Evolutionary conservation across 1,284 basidiomycete species (phyloP).

Genomic region (Ustilago bromivora): DNA sequence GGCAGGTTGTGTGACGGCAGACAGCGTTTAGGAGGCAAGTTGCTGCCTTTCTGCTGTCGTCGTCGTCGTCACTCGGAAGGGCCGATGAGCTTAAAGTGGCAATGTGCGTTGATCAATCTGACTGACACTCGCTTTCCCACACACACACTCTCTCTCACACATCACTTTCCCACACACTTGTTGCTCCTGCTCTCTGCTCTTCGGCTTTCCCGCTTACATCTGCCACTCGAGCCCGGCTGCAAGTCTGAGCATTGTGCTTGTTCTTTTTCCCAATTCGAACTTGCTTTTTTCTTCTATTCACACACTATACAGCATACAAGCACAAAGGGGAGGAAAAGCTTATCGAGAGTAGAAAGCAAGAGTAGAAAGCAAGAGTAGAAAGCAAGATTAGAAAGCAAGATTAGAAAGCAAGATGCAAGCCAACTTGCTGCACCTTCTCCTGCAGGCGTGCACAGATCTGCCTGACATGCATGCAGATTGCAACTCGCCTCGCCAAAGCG

Average conservation of each 20-base stretch:
- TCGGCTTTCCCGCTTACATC: background rate
- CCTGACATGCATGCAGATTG: conserved; percentile 27
- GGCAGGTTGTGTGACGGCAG: background rate
- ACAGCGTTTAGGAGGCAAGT: too few species aligned
- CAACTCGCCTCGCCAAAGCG: conserved; percentile 6
- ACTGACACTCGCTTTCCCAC: background rate
- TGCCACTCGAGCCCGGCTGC: background rate
- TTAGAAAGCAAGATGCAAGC: conserved; percentile 3
- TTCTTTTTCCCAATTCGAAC: too few species aligned
- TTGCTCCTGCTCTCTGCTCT: background rate
- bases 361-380: too few species aligned
- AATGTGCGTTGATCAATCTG: background rate
- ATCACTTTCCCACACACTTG: background rate
- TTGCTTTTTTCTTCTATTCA: background rate
- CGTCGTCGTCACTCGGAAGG: conserved; percentile 1
- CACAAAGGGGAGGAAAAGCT: conserved; percentile 5
- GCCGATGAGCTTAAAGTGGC: conserved; percentile 4
- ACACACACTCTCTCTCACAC: background rate
- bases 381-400: too few species aligned
- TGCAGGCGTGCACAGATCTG: conserved; percentile 51
- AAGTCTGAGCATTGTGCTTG: background rate
- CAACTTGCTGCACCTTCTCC: conserved; percentile 16
- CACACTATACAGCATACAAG: background rate
- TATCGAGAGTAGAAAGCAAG: conserved; percentile 1
- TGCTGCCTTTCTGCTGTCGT: background rate